phyloP scores from a whole-genome alignment of 2,329 filamentous ascomycete species.

The Penicillium occitanis region DNA sequence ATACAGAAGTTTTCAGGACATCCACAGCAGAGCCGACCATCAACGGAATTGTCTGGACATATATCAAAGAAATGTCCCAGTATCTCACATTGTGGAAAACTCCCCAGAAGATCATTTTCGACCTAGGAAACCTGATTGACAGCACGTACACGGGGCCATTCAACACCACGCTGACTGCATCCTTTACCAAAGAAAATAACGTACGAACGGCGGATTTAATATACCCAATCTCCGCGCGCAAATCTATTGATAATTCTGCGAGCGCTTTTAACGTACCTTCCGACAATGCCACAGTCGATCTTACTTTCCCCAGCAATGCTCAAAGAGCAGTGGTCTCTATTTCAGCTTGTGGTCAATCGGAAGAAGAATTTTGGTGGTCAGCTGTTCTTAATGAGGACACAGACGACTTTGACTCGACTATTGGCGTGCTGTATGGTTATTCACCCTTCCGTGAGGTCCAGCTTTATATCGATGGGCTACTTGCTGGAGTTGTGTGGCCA shows the following conservation, averaged over 20 bases:
- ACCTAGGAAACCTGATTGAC: constrained; percentile 72
- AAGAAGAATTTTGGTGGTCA: constrained; percentile 84
- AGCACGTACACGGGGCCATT: constrained; percentile 70
- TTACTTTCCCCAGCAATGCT: constrained; percentile 65
- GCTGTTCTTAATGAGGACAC: constrained; percentile 67
- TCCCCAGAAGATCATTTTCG: constrained; percentile 74
- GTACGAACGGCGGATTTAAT: constrained; percentile 60
- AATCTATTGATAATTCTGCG: constrained; percentile 46
- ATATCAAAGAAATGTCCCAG: constrained; percentile 74
- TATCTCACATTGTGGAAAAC: constrained; percentile 68
- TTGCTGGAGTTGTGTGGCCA: constrained; percentile 77
- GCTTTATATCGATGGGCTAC: constrained; percentile 67
- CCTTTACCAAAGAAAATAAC: constrained; percentile 60
- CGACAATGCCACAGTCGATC: constrained; percentile 58
- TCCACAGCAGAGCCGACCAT: constrained; percentile 76
- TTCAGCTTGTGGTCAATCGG: constrained; percentile 72
- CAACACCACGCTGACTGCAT: constrained; percentile 72
- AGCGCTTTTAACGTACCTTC: constrained; percentile 69
- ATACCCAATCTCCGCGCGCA: constrained; percentile 56
- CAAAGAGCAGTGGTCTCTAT: constrained; percentile 71
- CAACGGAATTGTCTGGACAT: constrained; percentile 71
- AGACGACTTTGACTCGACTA: constrained; percentile 57
- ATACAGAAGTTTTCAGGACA: constrained; percentile 78
- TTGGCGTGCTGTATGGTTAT: constrained; percentile 62
- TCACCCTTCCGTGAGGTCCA: constrained; percentile 78